Percentiles rank a stretch among this genome's conserved stretches.
phyloP scores from a whole-genome alignment of 306 rosid species.

The Pueraria montana region DNA sequence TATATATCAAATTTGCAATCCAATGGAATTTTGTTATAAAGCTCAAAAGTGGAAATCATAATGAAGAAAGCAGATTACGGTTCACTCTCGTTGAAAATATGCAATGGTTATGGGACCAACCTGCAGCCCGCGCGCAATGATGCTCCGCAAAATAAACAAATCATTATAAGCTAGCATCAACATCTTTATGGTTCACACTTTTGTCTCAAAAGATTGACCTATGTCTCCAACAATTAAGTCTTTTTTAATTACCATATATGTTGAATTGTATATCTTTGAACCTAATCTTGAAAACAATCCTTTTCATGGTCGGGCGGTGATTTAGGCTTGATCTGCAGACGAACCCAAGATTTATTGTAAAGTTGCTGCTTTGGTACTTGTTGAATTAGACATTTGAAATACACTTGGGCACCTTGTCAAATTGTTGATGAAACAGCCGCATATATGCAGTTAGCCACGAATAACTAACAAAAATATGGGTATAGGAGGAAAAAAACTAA shows the following conservation, averaged over 20 bases:
- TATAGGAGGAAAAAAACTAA: too few relatives aligned
- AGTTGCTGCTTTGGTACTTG: conserved; percentile 18
- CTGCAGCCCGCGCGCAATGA: conserved; percentile 35
- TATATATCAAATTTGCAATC: conserved; percentile 5
- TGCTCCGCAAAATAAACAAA: conserved; percentile 39
- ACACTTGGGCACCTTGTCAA: neutral
- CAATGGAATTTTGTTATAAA: conserved; percentile 18
- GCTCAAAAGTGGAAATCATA: conserved; percentile 50
- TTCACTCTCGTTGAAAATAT: conserved; percentile 58
- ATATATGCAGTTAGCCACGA: too few relatives aligned
- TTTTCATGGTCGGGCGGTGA: conserved; percentile 25
- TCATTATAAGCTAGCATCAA: conserved; percentile 52
- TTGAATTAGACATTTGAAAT: neutral
- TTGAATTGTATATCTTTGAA: neutral
- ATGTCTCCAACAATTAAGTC: conserved; percentile 47
- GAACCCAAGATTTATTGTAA: conserved; percentile 29
- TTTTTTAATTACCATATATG: conserved; percentile 12
- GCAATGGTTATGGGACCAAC: conserved; percentile 56
- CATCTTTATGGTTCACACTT: conserved; percentile 59
- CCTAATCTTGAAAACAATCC: conserved; percentile 12
- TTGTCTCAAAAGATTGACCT: conserved; percentile 47
- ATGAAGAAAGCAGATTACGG: conserved; percentile 55
- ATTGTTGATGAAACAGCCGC: too few relatives aligned
- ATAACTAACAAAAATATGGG: too few relatives aligned
- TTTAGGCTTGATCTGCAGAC: conserved; percentile 20